Evolutionary conservation across 495 filamentous ascomycete genomes (phyloP).

Genomic region (Hypomontagnella submonticulosa): DNA sequence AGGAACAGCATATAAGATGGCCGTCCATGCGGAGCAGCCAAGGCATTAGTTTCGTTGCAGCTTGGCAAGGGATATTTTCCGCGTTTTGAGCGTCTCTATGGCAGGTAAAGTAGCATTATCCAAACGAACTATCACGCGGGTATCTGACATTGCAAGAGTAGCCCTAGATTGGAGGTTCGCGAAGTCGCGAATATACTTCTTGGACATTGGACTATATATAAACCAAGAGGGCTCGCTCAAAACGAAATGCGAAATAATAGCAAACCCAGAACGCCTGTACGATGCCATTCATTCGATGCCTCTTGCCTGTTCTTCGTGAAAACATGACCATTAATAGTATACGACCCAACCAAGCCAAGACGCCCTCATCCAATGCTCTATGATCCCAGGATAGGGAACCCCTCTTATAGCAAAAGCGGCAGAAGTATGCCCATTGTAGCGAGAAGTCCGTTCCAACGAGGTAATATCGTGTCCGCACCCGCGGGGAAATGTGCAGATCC

Average conservation of each 20-base stretch:
- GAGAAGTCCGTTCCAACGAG: slow-evolving; percentile 35
- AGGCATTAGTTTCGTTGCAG: neutral
- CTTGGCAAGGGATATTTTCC: neutral
- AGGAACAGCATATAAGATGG: neutral
- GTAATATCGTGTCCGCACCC: slow-evolving; percentile 23
- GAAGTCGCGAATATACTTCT: slow-evolving; percentile 7
- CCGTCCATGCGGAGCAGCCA: neutral
- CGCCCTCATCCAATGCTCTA: slow-evolving; percentile 24
- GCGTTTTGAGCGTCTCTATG: neutral
- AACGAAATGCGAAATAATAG: slow-evolving; percentile 23
- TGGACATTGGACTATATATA: slow-evolving; percentile 12
- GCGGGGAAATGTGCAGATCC: slow-evolving; percentile 55
- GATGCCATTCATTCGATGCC: slow-evolving; percentile 28
- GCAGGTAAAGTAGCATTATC: slow-evolving; percentile 12
- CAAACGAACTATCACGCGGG: neutral
- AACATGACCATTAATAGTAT: slow-evolving; percentile 8
- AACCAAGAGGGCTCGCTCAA: slow-evolving; percentile 5
- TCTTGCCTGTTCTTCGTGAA: slow-evolving; percentile 21
- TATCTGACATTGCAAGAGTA: slow-evolving; percentile 15
- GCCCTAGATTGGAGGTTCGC: slow-evolving; percentile 7
- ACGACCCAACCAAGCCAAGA: slow-evolving; percentile 12
- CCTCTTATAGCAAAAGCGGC: slow-evolving; percentile 2
- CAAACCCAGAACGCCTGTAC: slow-evolving; percentile 32
- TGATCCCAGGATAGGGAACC: neutral
- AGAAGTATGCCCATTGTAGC: slow-evolving; percentile 27